phyloP scores from a whole-genome alignment of 192 early-diverging fungal species.

The Coemansia sp. region DNA sequence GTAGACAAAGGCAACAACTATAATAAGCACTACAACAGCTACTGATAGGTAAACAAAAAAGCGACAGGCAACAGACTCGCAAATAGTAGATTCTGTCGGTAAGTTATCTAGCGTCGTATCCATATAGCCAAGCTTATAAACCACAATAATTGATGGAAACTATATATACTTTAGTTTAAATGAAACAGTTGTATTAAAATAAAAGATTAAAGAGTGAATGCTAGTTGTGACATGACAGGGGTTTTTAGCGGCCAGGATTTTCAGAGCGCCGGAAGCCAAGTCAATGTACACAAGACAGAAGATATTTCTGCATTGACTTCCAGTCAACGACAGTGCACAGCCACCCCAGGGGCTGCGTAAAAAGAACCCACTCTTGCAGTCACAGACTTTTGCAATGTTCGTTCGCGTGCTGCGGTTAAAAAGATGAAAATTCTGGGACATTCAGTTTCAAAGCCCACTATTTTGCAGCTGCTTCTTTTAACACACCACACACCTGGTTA shows the following conservation, averaged over 20 bases:
- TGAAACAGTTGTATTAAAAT: neutral
- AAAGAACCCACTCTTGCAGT: neutral
- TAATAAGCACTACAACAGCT: neutral
- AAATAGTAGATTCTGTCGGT: neutral
- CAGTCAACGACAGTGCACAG: neutral
- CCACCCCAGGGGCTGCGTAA: neutral
- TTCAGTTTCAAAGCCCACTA: too few relatives aligned
- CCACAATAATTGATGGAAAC: neutral
- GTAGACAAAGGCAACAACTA: neutral
- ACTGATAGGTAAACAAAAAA: conserved; percentile 2
- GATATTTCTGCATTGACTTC: neutral
- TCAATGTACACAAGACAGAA: conserved; percentile 7
- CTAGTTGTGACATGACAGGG: neutral
- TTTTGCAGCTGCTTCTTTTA: too few relatives aligned
- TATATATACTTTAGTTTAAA: neutral
- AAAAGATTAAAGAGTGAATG: neutral
- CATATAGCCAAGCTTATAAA: neutral
- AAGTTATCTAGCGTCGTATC: neutral
- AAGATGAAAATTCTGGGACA: neutral
- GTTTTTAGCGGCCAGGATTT: neutral
- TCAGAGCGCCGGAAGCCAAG: neutral
- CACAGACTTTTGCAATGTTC: neutral
- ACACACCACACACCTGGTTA: too few relatives aligned
- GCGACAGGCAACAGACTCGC: conserved; percentile 1
- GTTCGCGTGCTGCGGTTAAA: neutral